phyloP scores from a whole-genome alignment of 2,329 filamentous ascomycete genomes.

The Penicillium sp. region DNA sequence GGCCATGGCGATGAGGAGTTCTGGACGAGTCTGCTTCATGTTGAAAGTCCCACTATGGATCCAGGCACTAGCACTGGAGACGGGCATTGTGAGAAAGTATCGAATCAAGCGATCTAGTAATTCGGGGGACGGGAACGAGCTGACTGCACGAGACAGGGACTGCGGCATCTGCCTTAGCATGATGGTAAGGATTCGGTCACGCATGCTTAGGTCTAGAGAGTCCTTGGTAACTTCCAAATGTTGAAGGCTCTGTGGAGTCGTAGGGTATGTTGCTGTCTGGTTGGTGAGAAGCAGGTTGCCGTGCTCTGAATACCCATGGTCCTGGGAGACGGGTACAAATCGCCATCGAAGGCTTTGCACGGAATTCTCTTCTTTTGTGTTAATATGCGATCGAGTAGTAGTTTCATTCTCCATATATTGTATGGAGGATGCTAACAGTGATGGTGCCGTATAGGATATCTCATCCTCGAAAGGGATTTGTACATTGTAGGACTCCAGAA shows the following conservation, averaged over 20 bases:
- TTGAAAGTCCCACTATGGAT: conserved; percentile 31
- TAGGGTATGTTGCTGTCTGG: conserved; percentile 1
- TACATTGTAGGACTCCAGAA: conserved; percentile 30
- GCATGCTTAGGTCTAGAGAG: conserved; percentile 8
- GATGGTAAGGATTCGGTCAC: conserved; percentile 12
- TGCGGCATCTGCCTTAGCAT: conserved; percentile 8
- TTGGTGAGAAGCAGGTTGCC: conserved; percentile 29
- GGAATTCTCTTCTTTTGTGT: conserved; percentile 13
- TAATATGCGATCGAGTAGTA: too few species aligned
- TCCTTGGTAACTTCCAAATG: conserved; percentile 14
- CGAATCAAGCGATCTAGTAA: conserved; percentile 32
- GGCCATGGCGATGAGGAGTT: conserved; percentile 32
- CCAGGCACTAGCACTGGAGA: conserved; percentile 21
- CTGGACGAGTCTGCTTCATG: conserved; percentile 26
- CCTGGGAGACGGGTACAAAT: conserved; percentile 28
- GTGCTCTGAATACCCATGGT: conserved; percentile 29
- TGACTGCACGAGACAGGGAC: too few species aligned
- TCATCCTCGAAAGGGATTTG: conserved; percentile 28
- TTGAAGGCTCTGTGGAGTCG: conserved; percentile 10
- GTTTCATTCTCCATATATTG: background rate
- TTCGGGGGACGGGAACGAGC: conserved; percentile 33
- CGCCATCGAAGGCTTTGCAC: conserved; percentile 26
- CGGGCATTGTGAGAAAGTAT: conserved; percentile 23
- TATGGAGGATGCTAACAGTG: background rate
- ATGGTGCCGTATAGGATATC: background rate